phyloP scores from a whole-genome alignment of 306 rosid species.

The Lupinus albus region DNA sequence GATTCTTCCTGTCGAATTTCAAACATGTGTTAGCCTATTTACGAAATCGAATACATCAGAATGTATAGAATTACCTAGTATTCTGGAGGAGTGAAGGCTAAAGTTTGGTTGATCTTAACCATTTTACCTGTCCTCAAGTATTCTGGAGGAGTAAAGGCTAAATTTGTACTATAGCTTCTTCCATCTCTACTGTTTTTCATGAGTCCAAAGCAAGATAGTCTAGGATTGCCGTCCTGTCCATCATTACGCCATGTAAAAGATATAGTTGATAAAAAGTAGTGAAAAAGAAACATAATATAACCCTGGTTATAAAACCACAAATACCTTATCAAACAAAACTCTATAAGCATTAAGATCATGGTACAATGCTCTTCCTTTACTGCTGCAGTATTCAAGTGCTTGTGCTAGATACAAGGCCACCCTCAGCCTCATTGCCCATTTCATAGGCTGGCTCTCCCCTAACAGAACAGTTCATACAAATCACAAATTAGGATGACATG shows the following conservation, averaged over 20 bases:
- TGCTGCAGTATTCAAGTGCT: constrained; percentile 91
- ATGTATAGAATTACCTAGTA: constrained; percentile 5
- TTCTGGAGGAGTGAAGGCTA: no score
- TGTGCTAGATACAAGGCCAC: constrained; percentile 95
- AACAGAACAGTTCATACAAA: constrained; percentile 41
- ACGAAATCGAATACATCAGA: constrained; percentile 12
- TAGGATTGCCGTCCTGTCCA: constrained; percentile 85
- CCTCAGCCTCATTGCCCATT: constrained; percentile 99
- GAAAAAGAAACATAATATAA: constrained; percentile 37
- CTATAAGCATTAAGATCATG: constrained; percentile 98
- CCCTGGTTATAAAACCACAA: constrained; percentile 6
- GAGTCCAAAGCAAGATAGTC: constrained; percentile 97
- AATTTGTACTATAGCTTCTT: constrained; percentile 91
- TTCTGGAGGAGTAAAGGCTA: constrained; percentile 99
- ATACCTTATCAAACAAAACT: constrained; percentile 87
- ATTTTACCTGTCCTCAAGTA: constrained; percentile 87
- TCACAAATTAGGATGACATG: constrained; percentile 33
- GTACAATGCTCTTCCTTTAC: constrained; percentile 81
- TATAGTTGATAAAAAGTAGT: constrained; percentile 18
- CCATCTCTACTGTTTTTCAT: constrained; percentile 99
- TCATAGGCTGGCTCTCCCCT: constrained; percentile 99
- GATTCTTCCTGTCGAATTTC: constrained; percentile 74
- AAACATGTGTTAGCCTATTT: constrained; percentile 22
- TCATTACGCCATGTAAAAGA: constrained; percentile 34
- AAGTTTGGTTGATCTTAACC: constrained; percentile 4